These are phyloP conservation scores for Allomyces arbusculus DNA, from an alignment of 192 early-diverging fungal genomes.

Conservation along the genomic window DNA sequence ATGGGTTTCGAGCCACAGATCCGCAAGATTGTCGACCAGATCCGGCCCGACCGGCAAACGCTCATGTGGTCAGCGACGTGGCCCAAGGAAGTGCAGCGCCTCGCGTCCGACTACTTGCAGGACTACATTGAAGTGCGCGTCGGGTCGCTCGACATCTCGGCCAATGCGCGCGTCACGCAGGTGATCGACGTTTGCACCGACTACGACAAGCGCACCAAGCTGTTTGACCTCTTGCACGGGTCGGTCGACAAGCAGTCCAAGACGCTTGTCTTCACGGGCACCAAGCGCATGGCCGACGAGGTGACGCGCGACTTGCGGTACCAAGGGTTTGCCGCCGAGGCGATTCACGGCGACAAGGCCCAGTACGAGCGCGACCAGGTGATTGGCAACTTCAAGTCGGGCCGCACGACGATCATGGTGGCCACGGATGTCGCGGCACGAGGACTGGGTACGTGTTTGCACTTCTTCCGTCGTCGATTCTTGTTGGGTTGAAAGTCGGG, in stretches of 20 bases:
- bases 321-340: constrained; percentile 59
- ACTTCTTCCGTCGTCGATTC: not conserved
- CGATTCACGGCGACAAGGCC: constrained; percentile 80
- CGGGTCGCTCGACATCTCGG: constrained; percentile 69
- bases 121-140: constrained; percentile 66
- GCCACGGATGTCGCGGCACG: constrained; percentile 88
- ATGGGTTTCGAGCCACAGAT: constrained; percentile 83
- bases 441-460: constrained; percentile 44
- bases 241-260: constrained; percentile 11
- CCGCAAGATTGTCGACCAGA: constrained; percentile 58
- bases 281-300: constrained; percentile 19
- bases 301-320: constrained; percentile 49
- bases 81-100: constrained; percentile 71
- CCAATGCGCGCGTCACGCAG: constrained; percentile 68
- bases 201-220: constrained; percentile 44
- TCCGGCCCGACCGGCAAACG: constrained; percentile 58
- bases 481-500: too few relatives aligned
- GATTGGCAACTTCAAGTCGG: constrained; percentile 60
- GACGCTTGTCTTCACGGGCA: constrained; percentile 29
- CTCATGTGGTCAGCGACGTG: constrained; percentile 95
- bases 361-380: constrained; percentile 65
- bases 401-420: constrained; percentile 60
- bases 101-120: constrained; percentile 64
- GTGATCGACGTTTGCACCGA: constrained; percentile 77
- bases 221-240: constrained; percentile 53